These are phyloP conservation scores for Cymbopogon citratus DNA, from an alignment of 176 grass and related monocot species.

Conservation along the genomic window DNA sequence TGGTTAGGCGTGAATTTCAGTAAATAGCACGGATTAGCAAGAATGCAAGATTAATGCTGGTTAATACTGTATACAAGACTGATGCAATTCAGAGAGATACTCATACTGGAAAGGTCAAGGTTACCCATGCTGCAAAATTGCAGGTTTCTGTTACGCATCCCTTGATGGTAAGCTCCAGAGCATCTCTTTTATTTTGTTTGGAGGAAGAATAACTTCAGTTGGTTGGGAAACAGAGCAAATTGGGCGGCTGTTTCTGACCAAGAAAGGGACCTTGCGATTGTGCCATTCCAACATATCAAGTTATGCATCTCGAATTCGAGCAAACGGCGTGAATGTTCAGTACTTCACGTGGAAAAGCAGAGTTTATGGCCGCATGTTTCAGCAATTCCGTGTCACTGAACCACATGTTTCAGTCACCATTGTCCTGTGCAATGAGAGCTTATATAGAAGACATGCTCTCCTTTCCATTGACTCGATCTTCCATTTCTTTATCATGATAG, in stretches of 20 bases:
- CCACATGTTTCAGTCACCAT: background rate
- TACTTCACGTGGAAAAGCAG: slow-evolving; percentile 20
- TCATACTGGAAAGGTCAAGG: too few species aligned
- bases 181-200: background rate
- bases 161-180: background rate
- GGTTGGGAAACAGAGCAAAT: slow-evolving; percentile 6
- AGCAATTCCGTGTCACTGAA: background rate
- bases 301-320: background rate
- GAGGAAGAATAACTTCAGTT: slow-evolving; percentile 18
- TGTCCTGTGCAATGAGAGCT: background rate
- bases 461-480: background rate
- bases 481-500: background rate
- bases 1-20: background rate
- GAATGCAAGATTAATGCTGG: background rate
- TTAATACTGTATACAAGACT: background rate
- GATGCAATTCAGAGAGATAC: background rate
- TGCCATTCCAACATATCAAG: slow-evolving; percentile 21
- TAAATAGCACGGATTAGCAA: background rate
- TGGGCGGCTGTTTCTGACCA: slow-evolving; percentile 20
- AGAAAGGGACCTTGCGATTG: slow-evolving; percentile 12
- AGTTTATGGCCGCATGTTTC: slow-evolving; percentile 10
- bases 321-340: background rate
- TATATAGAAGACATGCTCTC: background rate
- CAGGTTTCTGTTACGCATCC: background rate
- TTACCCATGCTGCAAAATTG: background rate